Conservation (phyloP, 352 stramenopile species). For the Saprolegnia parasitica region DNA sequence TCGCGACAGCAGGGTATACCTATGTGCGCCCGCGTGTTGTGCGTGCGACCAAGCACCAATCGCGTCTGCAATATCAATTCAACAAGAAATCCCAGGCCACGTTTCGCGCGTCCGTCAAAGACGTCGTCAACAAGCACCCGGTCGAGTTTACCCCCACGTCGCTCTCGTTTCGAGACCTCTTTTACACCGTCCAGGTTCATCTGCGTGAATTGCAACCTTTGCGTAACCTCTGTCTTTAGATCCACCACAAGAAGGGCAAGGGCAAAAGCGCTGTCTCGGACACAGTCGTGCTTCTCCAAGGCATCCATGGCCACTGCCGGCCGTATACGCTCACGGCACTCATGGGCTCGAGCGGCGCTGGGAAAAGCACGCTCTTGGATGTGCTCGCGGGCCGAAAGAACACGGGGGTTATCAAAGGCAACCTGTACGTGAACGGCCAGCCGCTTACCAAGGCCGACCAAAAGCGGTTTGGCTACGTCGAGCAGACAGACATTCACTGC, state of each 20-base stretch:
- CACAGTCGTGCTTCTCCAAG: slow-evolving; percentile 29
- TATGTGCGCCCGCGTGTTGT: not conserved
- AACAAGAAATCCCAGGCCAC: not conserved
- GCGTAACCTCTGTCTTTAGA: not conserved
- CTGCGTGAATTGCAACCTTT: not conserved
- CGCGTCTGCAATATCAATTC: not conserved
- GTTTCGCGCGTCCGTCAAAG: not conserved
- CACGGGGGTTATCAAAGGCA: slow-evolving; percentile 50
- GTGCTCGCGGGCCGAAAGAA: slow-evolving; percentile 80
- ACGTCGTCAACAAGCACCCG: not conserved
- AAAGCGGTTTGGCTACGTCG: slow-evolving; percentile 52
- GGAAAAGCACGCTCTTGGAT: slow-evolving; percentile 86
- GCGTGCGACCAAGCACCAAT: not conserved
- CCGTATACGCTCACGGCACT: slow-evolving; percentile 34
- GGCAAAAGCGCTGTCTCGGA: not conserved
- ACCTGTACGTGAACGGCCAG: slow-evolving; percentile 73
- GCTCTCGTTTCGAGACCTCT: slow-evolving; percentile 21
- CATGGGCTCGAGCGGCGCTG: slow-evolving; percentile 40
- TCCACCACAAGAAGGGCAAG: slow-evolving; percentile 8
- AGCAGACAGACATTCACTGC: slow-evolving; percentile 88
- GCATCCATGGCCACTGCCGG: slow-evolving; percentile 29
- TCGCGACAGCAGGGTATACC: not conserved
- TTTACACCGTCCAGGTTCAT: slow-evolving; percentile 20
- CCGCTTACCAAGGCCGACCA: slow-evolving; percentile 15
- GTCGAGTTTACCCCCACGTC: slow-evolving; percentile 21